Evolutionary conservation across 768 basidiomycete genomes (phyloP), one percentile per base, ranked within the genome.

Genomic region (Daedalea quercina): DNA sequence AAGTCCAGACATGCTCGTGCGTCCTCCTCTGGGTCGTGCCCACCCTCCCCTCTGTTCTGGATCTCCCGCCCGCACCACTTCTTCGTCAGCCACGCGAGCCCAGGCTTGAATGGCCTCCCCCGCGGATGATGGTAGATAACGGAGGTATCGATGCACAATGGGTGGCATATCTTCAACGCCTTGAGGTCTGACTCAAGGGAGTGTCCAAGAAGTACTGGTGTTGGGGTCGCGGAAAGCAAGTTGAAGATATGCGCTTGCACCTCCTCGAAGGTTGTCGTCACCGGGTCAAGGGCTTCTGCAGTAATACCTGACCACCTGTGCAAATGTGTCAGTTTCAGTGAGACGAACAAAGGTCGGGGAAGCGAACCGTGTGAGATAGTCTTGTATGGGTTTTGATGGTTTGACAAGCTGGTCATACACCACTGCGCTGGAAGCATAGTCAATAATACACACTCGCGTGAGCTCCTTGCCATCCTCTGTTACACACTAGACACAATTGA

Each of bases 11-110:
- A 94, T 0, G 94, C 88, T 19, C 85, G 74, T 0, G 95, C 94
- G 60, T 98, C 95, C 65, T 98, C 95, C 60, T 94, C 90, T 2
- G 94, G 91, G 57, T 96, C 89, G 66, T 98, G 95, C 2, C 92
- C 92, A 1, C 86, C 87, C 47, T 87, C 86, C 0, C 90, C 91
- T 0, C 80, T 72, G 0, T 77, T 81, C 67, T 98, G 95, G 41
- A 99, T 98, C 60, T 94, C 90, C 47, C 87, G 79, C 11, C 80
- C 80, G 52, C 91, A 85, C 92, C 93, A 97, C 64, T 91, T 92
- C 64, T 90, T 89, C 43, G 91, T 90, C 43, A 99, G 80, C 93
- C 93, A 97, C n/a, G 94, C 94, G 7, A 99, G 78, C 1, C 90
- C 92, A 0, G 95, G 92, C 70, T 97, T 98, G 56, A 92, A 81